phyloP scores from a whole-genome alignment of 257 asterid genomes.

The Nicotiana noctiflora region DNA sequence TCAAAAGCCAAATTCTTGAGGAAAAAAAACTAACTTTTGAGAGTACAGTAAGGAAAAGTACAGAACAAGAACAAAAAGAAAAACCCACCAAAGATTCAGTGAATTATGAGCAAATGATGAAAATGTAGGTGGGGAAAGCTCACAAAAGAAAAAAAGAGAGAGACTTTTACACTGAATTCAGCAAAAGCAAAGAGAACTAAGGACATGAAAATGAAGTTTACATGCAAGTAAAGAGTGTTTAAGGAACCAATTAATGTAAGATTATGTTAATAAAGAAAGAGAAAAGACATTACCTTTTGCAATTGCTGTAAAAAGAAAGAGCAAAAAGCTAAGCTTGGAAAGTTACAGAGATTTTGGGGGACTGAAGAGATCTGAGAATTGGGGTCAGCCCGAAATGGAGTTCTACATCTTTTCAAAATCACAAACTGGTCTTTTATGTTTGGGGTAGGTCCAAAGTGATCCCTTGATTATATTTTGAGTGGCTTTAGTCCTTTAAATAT shows the following conservation, averaged over 20 bases:
- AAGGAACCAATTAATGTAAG: slow-evolving; percentile 21
- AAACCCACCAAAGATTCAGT: background rate
- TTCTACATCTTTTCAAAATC: too few species aligned
- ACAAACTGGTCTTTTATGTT: too few species aligned
- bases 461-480: too few species aligned
- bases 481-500: too few species aligned
- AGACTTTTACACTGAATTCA: slow-evolving; percentile 22
- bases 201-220: slow-evolving; percentile 3
- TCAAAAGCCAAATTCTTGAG: background rate
- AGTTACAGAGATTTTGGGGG: slow-evolving; percentile 28
- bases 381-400: too few species aligned
- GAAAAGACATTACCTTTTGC: slow-evolving; percentile 25
- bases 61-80: background rate
- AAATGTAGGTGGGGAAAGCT: slow-evolving; percentile 2
- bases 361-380: too few species aligned
- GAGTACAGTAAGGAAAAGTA: too few species aligned
- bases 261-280: background rate
- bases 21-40: too few species aligned
- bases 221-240: slow-evolving; percentile 16
- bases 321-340: slow-evolving; percentile 30
- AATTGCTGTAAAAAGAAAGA: slow-evolving; percentile 32
- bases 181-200: slow-evolving; percentile 18
- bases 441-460: too few species aligned
- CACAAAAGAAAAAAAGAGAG: slow-evolving; percentile 4
- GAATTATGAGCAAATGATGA: background rate